phyloP scores from a whole-genome alignment of 495 filamentous ascomycete genomes.

The Hypoxylon fragiforme region DNA sequence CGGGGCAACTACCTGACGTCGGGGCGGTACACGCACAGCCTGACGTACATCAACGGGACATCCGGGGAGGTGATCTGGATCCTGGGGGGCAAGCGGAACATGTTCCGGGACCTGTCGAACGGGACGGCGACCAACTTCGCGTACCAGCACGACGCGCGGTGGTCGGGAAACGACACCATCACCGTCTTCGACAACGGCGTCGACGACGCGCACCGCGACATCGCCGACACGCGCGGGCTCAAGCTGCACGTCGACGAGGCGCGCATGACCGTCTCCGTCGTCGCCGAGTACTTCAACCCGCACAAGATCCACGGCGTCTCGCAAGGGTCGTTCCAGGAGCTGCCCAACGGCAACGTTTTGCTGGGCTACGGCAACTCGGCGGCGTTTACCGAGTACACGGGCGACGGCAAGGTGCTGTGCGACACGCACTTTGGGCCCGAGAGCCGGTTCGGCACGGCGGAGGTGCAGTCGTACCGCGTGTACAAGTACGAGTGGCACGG shows the following conservation, averaged over 20 bases:
- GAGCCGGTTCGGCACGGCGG: slow-evolving; percentile 23
- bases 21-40: slow-evolving; percentile 57
- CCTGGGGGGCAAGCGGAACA: slow-evolving; percentile 55
- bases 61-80: slow-evolving; percentile 62
- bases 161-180: slow-evolving; percentile 47
- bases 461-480: slow-evolving; percentile 36
- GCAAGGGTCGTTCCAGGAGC: slow-evolving; percentile 63
- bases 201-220: slow-evolving; percentile 41
- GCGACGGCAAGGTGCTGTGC: slow-evolving; percentile 57
- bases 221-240: slow-evolving; percentile 50
- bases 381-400: slow-evolving; percentile 60
- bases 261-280: slow-evolving; percentile 46
- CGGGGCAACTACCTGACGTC: slow-evolving; percentile 63
- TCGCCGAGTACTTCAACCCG: slow-evolving; percentile 40
- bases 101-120: slow-evolving; percentile 41
- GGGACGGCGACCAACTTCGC: slow-evolving; percentile 50
- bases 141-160: slow-evolving; percentile 66
- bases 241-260: slow-evolving; percentile 49
- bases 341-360: slow-evolving; percentile 58
- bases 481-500: slow-evolving; percentile 40
- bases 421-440: slow-evolving; percentile 35
- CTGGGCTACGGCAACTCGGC: slow-evolving; percentile 63
- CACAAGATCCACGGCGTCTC: slow-evolving; percentile 56
- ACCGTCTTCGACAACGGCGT: slow-evolving; percentile 43
- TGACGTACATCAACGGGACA: slow-evolving; percentile 62